Evolutionary conservation across 371 early-diverging fungal species (phyloP), one percentile per base, ranked within the genome.

Genomic region (Paraphysoderma sedebokerense): DNA sequence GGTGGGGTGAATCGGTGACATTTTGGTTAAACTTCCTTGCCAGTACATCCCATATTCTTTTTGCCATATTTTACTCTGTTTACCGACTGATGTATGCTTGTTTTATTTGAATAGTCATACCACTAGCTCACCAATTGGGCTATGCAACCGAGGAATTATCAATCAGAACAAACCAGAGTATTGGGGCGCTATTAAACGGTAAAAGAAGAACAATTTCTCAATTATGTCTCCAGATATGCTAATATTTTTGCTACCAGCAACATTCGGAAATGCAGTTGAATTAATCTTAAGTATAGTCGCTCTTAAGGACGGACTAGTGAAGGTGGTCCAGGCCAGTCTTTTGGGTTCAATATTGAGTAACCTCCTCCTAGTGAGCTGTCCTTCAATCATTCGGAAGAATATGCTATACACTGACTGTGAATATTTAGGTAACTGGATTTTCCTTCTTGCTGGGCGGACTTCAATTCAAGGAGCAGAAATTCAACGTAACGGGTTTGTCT

Each of bases 221-320:
- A 34, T 34, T 12, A n/a, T n/a, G 34, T 34, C 34, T 34, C 34
- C 12, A n/a, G 3, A 34, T 34, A n/a, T 5, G 37, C 37, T 36
- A 20, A 17, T n/a, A n/a, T 22, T 22, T 17, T 17, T 36, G 19
- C 5, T 17, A 36, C n/a, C 20, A 36, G 17, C 86, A 0, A 80
- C 87, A 9, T 78, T 86, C 67, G 74, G 89, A 64, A 88, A 80
- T 49, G 85, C 86, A 2, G 85, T 89, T 12, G 92, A 92, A 59
- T 53, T 85, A 49, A 74, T 85, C 36, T 66, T 87, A 35, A 75
- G 77, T 15, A 67, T 90, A 36, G 61, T 88, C 50, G 84, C 91
- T 1, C 60, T 92, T 28, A 67, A 67, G 0, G 61, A 80, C 44
- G 80, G 80, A 44, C 61, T 86, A 42, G 65, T 88, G 5, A 58